Conservation (phyloP, 164 flowering plant genomes). For the Berberis vulgaris region DNA sequence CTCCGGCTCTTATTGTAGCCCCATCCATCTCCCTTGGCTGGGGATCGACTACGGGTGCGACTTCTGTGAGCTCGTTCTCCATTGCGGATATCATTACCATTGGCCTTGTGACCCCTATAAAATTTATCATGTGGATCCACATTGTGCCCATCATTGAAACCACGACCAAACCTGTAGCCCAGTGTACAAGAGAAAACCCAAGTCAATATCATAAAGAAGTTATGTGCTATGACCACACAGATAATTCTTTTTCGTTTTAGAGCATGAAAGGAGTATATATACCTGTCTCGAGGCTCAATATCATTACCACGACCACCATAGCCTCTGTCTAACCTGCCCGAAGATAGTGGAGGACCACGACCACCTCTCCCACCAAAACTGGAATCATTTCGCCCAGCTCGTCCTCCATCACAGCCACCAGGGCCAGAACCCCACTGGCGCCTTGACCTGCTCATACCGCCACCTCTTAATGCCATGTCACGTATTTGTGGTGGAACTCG, state of each 20-base stretch:
- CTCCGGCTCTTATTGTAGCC: constrained; percentile 12
- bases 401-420: constrained; percentile 45
- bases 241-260: not conserved
- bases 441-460: constrained; percentile 46
- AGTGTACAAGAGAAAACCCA: not conserved
- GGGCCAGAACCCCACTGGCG: constrained; percentile 50
- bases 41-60: constrained; percentile 28
- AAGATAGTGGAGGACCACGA: constrained; percentile 23
- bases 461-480: constrained; percentile 66
- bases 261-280: not conserved
- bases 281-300: constrained; percentile 40
- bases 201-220: not conserved
- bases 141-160: constrained; percentile 16
- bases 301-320: constrained; percentile 33
- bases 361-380: constrained; percentile 31
- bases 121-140: constrained; percentile 10
- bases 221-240: too few relatives aligned
- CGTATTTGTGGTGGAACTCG: constrained; percentile 67
- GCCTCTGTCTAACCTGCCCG: constrained; percentile 29
- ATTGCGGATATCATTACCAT: constrained; percentile 2
- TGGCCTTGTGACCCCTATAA: constrained; percentile 11
- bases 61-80: constrained; percentile 13
- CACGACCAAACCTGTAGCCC: constrained; percentile 22
- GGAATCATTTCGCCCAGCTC: constrained; percentile 27
- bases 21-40: constrained; percentile 17